Conservation (phyloP, 352 stramenopile species). For the Phytophthora foliorum region DNA sequence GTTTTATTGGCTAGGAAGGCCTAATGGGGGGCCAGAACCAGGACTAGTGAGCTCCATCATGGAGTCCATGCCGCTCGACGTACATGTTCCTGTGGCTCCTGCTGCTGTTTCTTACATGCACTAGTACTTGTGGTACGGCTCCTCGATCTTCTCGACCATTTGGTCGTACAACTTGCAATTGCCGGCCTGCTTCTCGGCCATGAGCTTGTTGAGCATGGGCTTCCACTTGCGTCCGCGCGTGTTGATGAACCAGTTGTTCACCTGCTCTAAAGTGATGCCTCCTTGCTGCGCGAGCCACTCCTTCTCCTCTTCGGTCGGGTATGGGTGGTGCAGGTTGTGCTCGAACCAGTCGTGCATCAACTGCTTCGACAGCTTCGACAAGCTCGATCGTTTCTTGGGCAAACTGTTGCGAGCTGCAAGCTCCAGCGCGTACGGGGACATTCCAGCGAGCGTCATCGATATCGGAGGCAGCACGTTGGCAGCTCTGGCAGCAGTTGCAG, state of each 20-base stretch:
- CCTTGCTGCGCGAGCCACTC: conserved; percentile 65
- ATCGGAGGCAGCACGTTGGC: conserved; percentile 12
- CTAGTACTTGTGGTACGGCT: conserved; percentile 70
- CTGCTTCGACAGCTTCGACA: conserved; percentile 81
- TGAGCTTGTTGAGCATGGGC: conserved; percentile 79
- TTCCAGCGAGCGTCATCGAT: conserved; percentile 30
- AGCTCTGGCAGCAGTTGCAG: conserved; percentile 2
- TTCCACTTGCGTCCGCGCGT: conserved; percentile 89
- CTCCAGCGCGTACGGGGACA: conserved; percentile 49
- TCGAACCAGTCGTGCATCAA: conserved; percentile 87
- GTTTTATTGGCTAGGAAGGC: conserved; percentile 6
- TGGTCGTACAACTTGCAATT: conserved; percentile 75
- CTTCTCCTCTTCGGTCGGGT: conserved; percentile 89
- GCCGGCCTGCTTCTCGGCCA: conserved; percentile 70
- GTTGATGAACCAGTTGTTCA: conserved; percentile 93
- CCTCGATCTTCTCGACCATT: conserved; percentile 84
- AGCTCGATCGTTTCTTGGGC: conserved; percentile 78
- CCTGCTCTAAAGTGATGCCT: conserved; percentile 87
- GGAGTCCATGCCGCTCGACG: not conserved
- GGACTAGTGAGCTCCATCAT: too few species aligned
- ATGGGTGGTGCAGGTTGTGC: conserved; percentile 86
- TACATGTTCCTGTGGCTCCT: not conserved
- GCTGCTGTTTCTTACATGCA: conserved; percentile 1
- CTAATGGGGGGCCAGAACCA: not conserved
- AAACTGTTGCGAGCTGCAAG: conserved; percentile 42